Percentiles rank a stretch among this genome's conserved stretches.
phyloP scores from a whole-genome alignment of 306 rosid species.

The Quercus parvula region DNA sequence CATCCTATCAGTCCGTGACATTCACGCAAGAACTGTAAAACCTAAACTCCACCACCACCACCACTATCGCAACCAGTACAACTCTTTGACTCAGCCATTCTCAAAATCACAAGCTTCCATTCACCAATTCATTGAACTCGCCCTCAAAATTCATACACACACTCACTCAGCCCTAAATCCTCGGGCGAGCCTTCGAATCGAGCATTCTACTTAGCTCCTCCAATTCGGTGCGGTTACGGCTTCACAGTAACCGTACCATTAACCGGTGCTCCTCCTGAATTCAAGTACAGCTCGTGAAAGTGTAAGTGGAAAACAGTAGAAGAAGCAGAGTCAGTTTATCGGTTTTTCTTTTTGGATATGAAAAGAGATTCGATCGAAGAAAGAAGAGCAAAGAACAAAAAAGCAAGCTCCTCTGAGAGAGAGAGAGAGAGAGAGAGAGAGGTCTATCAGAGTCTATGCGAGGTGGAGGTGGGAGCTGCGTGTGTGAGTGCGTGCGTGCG shows the following conservation, averaged over 20 bases:
- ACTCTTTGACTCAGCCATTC: conserved; percentile 45
- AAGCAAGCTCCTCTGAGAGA: conserved; percentile 21
- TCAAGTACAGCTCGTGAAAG: conserved; percentile 8
- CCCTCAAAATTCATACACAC: conserved; percentile 33
- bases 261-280: conserved; percentile 25
- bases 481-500: neutral
- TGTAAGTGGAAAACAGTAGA: neutral
- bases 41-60: conserved; percentile 40
- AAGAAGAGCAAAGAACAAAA: neutral
- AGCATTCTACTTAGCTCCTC: conserved; percentile 40
- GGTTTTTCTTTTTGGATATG: conserved; percentile 19
- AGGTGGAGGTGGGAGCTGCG: neutral
- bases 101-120: conserved; percentile 69
- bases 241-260: conserved; percentile 23
- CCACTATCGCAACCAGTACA: too few species aligned
- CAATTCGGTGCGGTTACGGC: conserved; percentile 28
- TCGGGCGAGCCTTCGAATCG: conserved; percentile 44
- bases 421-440: conserved; percentile 1
- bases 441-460: neutral
- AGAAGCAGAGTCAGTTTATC: neutral
- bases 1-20: conserved; percentile 75
- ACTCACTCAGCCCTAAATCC: conserved; percentile 35
- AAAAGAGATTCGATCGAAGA: conserved; percentile 37
- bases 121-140: conserved; percentile 38
- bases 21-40: conserved; percentile 47